Conservation (phyloP, 2,329 filamentous ascomycete species). For the Mycosphaerella arachidis region DNA sequence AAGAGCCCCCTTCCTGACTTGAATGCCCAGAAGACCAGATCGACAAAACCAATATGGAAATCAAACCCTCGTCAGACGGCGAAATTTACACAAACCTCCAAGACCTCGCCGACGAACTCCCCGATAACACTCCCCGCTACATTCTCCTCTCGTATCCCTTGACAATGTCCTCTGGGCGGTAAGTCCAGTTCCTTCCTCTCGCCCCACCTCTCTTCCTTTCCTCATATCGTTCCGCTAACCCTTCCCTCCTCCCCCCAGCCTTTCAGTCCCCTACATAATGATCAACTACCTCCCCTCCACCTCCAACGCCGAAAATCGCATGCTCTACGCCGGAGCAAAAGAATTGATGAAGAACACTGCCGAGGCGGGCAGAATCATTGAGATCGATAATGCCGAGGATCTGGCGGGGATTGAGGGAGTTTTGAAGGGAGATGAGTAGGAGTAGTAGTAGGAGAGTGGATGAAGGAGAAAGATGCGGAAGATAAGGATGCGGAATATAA, state of each 20-base stretch:
- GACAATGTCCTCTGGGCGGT: conserved; percentile 78
- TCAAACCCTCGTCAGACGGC: conserved; percentile 68
- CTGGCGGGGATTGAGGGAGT: conserved; percentile 73
- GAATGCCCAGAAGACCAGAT: conserved; percentile 75
- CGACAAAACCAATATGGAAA: conserved; percentile 84
- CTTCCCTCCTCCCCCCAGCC: conserved; percentile 5
- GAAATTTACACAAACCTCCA: conserved; percentile 77
- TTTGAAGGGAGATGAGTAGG: conserved; percentile 44
- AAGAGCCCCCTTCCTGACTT: no score
- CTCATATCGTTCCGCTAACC: no score
- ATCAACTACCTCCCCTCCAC: conserved; percentile 92
- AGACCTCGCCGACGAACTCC: conserved; percentile 80
- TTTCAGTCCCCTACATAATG: conserved; percentile 88
- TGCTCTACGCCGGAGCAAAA: conserved; percentile 94
- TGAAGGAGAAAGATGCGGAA: background rate
- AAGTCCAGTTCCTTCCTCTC: no score
- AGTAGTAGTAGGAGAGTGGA: conserved; percentile 1
- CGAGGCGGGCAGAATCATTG: conserved; percentile 82
- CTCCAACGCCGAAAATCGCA: conserved; percentile 78
- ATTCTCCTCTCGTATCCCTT: conserved; percentile 87
- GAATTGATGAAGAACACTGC: conserved; percentile 91
- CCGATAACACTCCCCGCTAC: conserved; percentile 86
- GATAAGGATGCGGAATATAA: background rate
- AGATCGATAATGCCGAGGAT: conserved; percentile 76
- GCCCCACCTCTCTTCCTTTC: no score